Percentiles rank a stretch among this genome's conserved stretches.
These are phyloP conservation scores for Myxozyma melibiosi DNA, from an alignment of 805 yeast species.

Conservation along the genomic window DNA sequence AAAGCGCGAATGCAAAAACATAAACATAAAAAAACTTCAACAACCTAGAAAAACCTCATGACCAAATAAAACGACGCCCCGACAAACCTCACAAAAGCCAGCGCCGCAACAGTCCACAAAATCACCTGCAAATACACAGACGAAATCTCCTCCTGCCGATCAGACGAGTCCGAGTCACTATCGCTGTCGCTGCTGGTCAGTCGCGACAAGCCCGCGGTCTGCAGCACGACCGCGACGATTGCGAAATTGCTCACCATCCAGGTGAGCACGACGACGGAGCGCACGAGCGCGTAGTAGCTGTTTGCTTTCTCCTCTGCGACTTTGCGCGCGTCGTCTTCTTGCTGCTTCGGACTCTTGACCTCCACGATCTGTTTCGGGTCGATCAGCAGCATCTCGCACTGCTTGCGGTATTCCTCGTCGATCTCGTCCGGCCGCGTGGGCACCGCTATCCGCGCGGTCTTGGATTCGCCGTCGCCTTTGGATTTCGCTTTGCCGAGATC, in stretches of 20 bases:
- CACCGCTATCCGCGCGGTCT: conserved; percentile 78
- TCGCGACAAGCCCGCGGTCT: conserved; percentile 71
- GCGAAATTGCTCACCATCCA: conserved; percentile 87
- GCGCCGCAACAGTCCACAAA: conserved; percentile 87
- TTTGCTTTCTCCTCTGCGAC: conserved; percentile 44
- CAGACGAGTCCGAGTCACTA: conserved; percentile 9
- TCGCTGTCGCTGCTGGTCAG: conserved; percentile 67
- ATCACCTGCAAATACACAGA: conserved; percentile 48
- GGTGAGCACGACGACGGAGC: conserved; percentile 92
- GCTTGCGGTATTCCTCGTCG: conserved; percentile 78
- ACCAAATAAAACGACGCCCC: conserved; percentile 69
- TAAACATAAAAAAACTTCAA: not conserved
- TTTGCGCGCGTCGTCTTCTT: conserved; percentile 39
- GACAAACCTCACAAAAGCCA: conserved; percentile 76
- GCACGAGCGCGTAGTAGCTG: conserved; percentile 86
- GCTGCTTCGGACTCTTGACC: conserved; percentile 58
- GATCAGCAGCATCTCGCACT: conserved; percentile 63
- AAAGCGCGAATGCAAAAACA: not conserved
- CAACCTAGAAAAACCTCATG: conserved; percentile 36
- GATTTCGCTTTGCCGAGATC: conserved; percentile 81
- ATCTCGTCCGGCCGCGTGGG: conserved; percentile 71
- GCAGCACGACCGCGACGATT: conserved; percentile 83
- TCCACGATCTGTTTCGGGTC: conserved; percentile 41
- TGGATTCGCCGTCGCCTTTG: conserved; percentile 72
- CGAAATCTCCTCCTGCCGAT: conserved; percentile 5